Conservation (phyloP, 1,284 basidiomycete species). For the Rhodotorula sp. region DNA sequence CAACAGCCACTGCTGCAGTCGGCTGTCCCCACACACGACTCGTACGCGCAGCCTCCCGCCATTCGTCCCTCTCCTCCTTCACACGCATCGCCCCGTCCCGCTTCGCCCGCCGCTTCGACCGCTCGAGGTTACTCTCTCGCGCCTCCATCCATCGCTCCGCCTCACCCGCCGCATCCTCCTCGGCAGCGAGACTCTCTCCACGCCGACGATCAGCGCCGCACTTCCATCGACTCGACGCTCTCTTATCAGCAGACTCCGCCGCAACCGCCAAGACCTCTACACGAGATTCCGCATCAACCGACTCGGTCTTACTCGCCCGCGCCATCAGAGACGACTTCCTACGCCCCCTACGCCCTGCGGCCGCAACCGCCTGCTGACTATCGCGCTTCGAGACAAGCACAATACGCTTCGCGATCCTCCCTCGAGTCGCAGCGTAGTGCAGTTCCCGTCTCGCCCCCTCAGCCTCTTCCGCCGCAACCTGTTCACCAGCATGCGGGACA, state of each 20-base stretch:
- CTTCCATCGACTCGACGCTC: neutral
- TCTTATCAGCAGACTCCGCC: neutral
- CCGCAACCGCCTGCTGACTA: neutral
- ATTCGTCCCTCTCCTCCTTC: neutral
- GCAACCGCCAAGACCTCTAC: neutral
- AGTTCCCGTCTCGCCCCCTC: neutral
- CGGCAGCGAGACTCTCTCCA: too few relatives aligned
- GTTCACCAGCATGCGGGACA: neutral
- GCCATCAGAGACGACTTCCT: neutral
- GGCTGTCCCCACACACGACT: too few relatives aligned
- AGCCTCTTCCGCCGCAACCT: neutral
- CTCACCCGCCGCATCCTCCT: neutral
- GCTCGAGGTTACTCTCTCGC: neutral
- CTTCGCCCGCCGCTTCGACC: neutral
- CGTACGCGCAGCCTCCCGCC: neutral
- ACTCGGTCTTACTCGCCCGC: neutral
- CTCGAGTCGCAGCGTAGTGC: neutral
- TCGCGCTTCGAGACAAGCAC: neutral
- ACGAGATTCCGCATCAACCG: neutral
- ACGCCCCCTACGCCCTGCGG: neutral
- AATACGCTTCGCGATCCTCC: neutral
- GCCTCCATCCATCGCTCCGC: neutral
- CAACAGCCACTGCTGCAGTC: too few relatives aligned
- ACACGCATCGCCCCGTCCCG: neutral
- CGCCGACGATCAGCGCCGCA: neutral